A percentile compares a stretch with the other conserved stretches of the same genome.
Evolutionary conservation across 2,329 filamentous ascomycete species (phyloP).

Genomic region (Rutstroemia sp.): DNA sequence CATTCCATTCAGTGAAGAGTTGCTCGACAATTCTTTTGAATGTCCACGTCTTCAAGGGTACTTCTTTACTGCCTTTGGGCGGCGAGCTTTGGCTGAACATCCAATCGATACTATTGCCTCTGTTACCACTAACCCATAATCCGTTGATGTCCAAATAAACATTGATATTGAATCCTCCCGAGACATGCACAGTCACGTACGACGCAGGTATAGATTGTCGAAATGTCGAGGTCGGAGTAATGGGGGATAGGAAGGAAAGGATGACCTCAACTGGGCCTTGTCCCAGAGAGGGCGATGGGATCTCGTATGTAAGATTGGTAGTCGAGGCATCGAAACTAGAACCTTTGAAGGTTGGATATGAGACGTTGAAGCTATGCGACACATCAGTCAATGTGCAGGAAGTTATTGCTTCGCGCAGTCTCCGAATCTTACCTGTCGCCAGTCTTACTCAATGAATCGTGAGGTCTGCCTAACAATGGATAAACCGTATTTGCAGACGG

Average conservation of each 20-base stretch:
- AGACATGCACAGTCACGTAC: slow-evolving; percentile 65
- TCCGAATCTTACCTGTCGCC: slow-evolving; percentile 29
- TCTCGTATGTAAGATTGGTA: slow-evolving; percentile 59
- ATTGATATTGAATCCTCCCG: slow-evolving; percentile 57
- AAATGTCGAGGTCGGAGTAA: slow-evolving; percentile 27
- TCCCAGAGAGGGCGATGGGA: slow-evolving; percentile 37
- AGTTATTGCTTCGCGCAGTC: not conserved
- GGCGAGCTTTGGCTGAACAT: slow-evolving; percentile 42
- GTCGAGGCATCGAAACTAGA: slow-evolving; percentile 62
- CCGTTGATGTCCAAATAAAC: slow-evolving; percentile 64
- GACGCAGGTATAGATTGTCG: slow-evolving; percentile 53
- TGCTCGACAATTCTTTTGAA: slow-evolving; percentile 53
- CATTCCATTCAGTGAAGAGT: slow-evolving; percentile 65
- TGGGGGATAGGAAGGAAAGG: slow-evolving; percentile 45
- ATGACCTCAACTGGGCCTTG: slow-evolving; percentile 43
- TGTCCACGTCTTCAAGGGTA: slow-evolving; percentile 57
- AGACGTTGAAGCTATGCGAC: slow-evolving; percentile 43
- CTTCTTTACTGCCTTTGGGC: slow-evolving; percentile 30
- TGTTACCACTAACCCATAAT: slow-evolving; percentile 75
- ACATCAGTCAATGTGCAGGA: not conserved
- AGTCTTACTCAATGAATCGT: slow-evolving; percentile 47
- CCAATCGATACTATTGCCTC: slow-evolving; percentile 65
- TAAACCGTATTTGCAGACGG: slow-evolving; percentile 53
- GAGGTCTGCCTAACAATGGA: slow-evolving; percentile 57
- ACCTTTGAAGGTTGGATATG: slow-evolving; percentile 51